Conservation (phyloP, 192 early-diverging fungal genomes). For the Coemansia sp. region DNA sequence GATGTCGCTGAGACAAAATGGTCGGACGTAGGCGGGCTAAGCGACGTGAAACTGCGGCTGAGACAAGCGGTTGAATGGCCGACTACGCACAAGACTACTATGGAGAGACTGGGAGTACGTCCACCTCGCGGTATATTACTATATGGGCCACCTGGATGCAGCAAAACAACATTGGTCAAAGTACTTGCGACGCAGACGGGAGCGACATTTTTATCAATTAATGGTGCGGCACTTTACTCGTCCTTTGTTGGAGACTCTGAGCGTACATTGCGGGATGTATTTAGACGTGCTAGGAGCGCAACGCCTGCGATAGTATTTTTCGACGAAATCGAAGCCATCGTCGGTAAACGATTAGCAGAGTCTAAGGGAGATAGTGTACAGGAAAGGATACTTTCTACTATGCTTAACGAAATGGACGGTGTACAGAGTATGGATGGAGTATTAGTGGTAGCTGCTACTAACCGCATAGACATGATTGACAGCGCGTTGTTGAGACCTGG, state of each 20-base stretch:
- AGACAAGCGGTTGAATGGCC: slow-evolving; percentile 93
- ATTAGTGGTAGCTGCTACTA: slow-evolving; percentile 99
- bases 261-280: slow-evolving; percentile 65
- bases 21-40: slow-evolving; percentile 89
- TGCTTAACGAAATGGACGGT: slow-evolving; percentile 84
- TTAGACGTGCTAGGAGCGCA: slow-evolving; percentile 77
- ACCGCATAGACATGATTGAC: slow-evolving; percentile 96
- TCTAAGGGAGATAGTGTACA: slow-evolving; percentile 59
- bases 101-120: slow-evolving; percentile 74
- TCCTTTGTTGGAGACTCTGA: slow-evolving; percentile 45
- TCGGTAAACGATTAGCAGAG: slow-evolving; percentile 70
- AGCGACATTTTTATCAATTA: slow-evolving; percentile 70
- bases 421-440: slow-evolving; percentile 91
- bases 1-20: slow-evolving; percentile 67
- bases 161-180: slow-evolving; percentile 94
- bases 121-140: slow-evolving; percentile 89
- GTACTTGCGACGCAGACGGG: slow-evolving; percentile 80
- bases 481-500: slow-evolving; percentile 94
- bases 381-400: slow-evolving; percentile 33
- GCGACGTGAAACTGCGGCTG: slow-evolving; percentile 76
- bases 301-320: slow-evolving; percentile 91
- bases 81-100: slow-evolving; percentile 66
- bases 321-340: slow-evolving; percentile 97
- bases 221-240: slow-evolving; percentile 41
- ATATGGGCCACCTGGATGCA: slow-evolving; percentile 97